Evolutionary conservation across 768 basidiomycete species (phyloP).

Genomic region (Fomitopsis serialis): DNA sequence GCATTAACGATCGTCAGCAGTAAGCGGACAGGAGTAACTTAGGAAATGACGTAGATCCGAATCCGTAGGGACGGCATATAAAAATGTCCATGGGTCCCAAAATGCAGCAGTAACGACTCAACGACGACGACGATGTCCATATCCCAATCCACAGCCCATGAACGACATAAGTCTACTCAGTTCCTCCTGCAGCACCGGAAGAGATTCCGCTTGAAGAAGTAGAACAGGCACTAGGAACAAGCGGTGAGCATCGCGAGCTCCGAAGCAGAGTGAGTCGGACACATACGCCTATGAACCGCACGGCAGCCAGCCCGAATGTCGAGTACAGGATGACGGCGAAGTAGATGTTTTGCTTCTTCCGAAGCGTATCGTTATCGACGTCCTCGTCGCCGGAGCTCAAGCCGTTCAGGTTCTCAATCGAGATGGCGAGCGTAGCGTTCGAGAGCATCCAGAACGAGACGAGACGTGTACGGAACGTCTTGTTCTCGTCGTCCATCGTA

Average conservation of each 20-base stretch:
- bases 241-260: neutral
- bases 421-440: conserved; percentile 67
- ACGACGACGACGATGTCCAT: neutral
- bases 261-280: neutral
- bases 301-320: conserved; percentile 64
- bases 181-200: conserved; percentile 79
- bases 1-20: neutral
- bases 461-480: conserved; percentile 87
- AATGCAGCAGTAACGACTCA: neutral
- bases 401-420: conserved; percentile 73
- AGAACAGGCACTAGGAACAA: conserved; percentile 61
- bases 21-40: conserved; percentile 1
- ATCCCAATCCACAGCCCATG: neutral
- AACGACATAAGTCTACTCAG: conserved; percentile 27
- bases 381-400: conserved; percentile 36
- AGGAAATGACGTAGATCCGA: neutral
- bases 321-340: conserved; percentile 78
- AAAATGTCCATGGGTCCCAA: conserved; percentile 2
- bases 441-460: conserved; percentile 77
- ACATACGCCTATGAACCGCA: conserved; percentile 76
- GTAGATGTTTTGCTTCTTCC: conserved; percentile 51
- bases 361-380: conserved; percentile 34
- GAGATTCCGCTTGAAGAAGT: conserved; percentile 79
- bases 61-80: neutral
- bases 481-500: conserved; percentile 84